Percentiles rank a stretch among this genome's conserved stretches.
Conservation (phyloP, 1,139 yeast genomes). For the Nadsonia commutata region DNA sequence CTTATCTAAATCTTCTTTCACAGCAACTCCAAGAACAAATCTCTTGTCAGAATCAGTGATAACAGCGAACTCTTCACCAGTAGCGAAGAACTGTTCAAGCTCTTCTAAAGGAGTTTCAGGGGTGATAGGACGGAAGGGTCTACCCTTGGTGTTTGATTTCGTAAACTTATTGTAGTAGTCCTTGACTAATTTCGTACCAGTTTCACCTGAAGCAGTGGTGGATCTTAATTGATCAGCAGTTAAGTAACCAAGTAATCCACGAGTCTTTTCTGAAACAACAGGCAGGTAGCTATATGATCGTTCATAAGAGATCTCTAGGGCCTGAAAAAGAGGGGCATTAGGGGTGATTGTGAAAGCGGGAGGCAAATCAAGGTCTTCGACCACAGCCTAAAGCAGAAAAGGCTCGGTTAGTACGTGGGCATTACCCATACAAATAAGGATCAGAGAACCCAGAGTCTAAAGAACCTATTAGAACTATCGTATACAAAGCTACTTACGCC, state of each 20-base stretch:
- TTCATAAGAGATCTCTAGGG: conserved; percentile 34
- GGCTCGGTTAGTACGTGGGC: neutral
- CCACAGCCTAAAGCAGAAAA: conserved; percentile 28
- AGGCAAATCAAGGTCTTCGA: conserved; percentile 47
- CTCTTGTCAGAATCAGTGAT: conserved; percentile 40
- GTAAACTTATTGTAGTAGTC: conserved; percentile 20
- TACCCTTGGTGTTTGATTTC: conserved; percentile 9
- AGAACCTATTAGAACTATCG: neutral
- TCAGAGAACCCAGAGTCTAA: neutral
- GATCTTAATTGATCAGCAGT: conserved; percentile 33
- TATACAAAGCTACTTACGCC: conserved; percentile 13
- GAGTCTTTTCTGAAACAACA: conserved; percentile 37
- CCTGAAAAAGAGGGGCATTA: conserved; percentile 34
- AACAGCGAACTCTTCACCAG: conserved; percentile 43
- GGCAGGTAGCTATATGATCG: conserved; percentile 44
- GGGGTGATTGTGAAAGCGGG: conserved; percentile 49
- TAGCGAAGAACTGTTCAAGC: conserved; percentile 36
- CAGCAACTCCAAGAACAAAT: conserved; percentile 50
- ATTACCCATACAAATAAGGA: conserved; percentile 16
- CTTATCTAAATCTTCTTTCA: conserved; percentile 43
- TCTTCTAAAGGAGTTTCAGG: conserved; percentile 45
- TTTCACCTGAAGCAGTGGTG: conserved; percentile 25
- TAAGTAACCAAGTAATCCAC: conserved; percentile 40
- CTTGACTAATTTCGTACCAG: conserved; percentile 11
- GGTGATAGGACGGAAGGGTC: conserved; percentile 30